These are phyloP conservation scores for Beauveria varroae DNA, from an alignment of 2,329 filamentous ascomycete species.

Conservation along the genomic window DNA sequence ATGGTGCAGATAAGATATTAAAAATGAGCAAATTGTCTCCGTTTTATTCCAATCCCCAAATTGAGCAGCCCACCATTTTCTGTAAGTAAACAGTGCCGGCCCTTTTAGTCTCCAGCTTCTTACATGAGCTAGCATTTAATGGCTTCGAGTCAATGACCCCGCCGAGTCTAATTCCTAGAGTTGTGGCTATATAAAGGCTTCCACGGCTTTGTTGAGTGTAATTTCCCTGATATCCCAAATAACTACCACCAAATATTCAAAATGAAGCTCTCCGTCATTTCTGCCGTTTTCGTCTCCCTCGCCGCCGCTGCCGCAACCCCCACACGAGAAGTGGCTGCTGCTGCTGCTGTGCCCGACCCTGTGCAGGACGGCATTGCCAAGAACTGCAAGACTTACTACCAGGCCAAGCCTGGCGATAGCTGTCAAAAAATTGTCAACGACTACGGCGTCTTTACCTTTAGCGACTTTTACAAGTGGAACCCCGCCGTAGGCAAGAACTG, in stretches of 20 bases:
- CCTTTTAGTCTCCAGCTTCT: neutral
- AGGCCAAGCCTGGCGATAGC: too few relatives aligned
- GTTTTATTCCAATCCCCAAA: neutral
- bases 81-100: neutral
- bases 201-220: neutral
- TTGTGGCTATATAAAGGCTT: neutral
- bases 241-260: neutral
- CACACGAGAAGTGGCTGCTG: neutral
- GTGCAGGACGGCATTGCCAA: neutral
- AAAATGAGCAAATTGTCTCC: neutral
- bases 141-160: neutral
- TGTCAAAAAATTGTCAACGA: neutral
- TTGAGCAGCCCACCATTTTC: neutral
- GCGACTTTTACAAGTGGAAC: slow-evolving; percentile 7
- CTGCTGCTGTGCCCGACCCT: neutral
- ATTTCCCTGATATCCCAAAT: too few relatives aligned
- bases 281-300: neutral
- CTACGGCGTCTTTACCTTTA: neutral
- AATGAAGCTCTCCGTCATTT: neutral
- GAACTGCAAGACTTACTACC: neutral
- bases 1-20: neutral
- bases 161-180: neutral
- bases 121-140: neutral
- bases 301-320: neutral
- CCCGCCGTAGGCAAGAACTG: slow-evolving; percentile 3